Conservation (phyloP, 768 basidiomycete species). For the Rhizopogon vesiculosus region DNA sequence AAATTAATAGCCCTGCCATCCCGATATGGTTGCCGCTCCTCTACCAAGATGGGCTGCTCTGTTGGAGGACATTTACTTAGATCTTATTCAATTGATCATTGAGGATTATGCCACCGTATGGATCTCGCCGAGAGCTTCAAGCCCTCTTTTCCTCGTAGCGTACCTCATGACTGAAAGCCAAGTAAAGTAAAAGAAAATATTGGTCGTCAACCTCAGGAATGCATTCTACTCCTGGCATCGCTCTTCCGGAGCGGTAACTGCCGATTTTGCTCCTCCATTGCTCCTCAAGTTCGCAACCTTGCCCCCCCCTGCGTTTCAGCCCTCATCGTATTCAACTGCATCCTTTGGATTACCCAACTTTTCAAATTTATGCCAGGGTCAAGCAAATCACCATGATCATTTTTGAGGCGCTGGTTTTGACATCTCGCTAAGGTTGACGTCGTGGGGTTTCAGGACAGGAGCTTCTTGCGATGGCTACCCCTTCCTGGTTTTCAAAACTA, state of each 20-base stretch:
- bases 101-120: neutral
- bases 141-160: neutral
- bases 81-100: neutral
- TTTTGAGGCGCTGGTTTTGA: conserved; percentile 13
- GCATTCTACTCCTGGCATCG: neutral
- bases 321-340: neutral
- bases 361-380: conserved; percentile 25
- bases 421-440: conserved; percentile 10
- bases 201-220: conserved; percentile 2
- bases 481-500: conserved; percentile 23
- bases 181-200: conserved; percentile 3
- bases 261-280: neutral
- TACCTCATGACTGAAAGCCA: conserved; percentile 1
- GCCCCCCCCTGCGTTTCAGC: neutral
- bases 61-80: neutral
- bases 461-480: conserved; percentile 15
- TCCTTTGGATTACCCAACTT: conserved; percentile 7
- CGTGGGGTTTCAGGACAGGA: conserved; percentile 12
- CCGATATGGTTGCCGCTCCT: conserved; percentile 1
- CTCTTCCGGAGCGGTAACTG: conserved; percentile 3
- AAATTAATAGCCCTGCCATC: neutral
- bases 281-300: neutral
- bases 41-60: neutral
- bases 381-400: conserved; percentile 17
- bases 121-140: neutral